Conservation (phyloP, 2,329 filamentous ascomycete genomes). For the Juglanconis oblonga region DNA sequence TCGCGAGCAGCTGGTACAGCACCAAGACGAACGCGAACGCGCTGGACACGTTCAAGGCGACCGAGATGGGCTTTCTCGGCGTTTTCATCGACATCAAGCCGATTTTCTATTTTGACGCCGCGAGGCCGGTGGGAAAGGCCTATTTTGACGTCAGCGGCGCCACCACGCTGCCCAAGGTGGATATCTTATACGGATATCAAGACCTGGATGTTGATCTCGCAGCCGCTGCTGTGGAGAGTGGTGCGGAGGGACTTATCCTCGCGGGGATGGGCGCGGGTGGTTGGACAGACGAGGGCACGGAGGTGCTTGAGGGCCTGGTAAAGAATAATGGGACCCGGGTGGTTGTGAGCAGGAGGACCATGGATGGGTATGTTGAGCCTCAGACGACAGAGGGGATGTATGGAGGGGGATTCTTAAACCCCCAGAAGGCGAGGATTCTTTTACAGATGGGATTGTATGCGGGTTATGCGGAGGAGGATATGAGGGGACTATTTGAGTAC, state of each 20-base stretch:
- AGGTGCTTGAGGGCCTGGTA: conserved; percentile 41
- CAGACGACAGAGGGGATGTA: conserved; percentile 29
- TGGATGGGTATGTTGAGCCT: conserved; percentile 48
- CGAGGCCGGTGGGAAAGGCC: conserved; percentile 43
- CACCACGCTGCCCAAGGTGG: conserved; percentile 47
- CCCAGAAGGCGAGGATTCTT: conserved; percentile 52
- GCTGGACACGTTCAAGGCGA: conserved; percentile 59
- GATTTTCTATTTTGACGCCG: conserved; percentile 57
- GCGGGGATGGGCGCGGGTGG: conserved; percentile 55
- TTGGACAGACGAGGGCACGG: conserved; percentile 36
- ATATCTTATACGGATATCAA: conserved; percentile 55
- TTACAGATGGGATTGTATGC: conserved; percentile 38
- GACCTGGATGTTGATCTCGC: conserved; percentile 48
- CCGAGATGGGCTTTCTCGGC: conserved; percentile 56
- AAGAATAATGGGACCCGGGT: conserved; percentile 45
- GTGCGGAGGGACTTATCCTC: conserved; percentile 53
- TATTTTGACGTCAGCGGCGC: conserved; percentile 38
- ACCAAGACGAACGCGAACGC: conserved; percentile 63
- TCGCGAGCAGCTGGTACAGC: conserved; percentile 54
- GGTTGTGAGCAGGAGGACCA: conserved; percentile 48
- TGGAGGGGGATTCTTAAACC: conserved; percentile 52
- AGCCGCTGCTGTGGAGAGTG: conserved; percentile 43
- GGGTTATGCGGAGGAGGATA: conserved; percentile 21
- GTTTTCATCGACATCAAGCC: conserved; percentile 56
- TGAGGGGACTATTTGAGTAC: conserved; percentile 13